Conservation (phyloP, 345 rosid species). For the Viola odorata region DNA sequence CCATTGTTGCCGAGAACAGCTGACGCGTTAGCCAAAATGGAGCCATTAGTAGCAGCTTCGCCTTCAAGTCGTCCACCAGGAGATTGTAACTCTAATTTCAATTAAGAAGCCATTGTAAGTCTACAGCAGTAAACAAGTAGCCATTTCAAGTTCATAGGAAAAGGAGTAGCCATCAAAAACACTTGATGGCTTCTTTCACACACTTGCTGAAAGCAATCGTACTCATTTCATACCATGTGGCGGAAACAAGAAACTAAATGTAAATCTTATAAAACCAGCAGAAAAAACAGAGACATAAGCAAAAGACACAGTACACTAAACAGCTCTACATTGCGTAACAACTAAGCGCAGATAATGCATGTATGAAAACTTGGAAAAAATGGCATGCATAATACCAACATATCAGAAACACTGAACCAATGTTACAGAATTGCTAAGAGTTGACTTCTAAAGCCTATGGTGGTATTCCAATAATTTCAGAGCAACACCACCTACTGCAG, state of each 20-base stretch:
- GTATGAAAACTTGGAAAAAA: neutral
- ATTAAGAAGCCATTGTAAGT: conserved; percentile 8
- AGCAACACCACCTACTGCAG: neutral
- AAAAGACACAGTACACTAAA: no score
- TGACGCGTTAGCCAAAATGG: conserved; percentile 35
- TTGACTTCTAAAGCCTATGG: neutral
- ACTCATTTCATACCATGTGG: no score
- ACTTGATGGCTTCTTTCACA: no score
- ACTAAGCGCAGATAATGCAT: no score
- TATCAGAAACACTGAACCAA: neutral
- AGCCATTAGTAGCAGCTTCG: conserved; percentile 36
- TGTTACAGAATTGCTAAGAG: neutral
- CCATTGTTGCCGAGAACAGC: conserved; percentile 29
- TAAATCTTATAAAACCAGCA: no score
- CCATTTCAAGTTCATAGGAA: neutral
- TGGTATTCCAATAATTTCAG: neutral
- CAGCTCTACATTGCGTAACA: no score
- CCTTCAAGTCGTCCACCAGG: conserved; percentile 48
- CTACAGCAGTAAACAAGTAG: neutral
- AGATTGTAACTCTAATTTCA: conserved; percentile 54
- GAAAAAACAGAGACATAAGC: no score
- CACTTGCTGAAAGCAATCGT: no score
- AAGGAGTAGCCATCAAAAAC: neutral
- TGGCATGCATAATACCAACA: neutral
- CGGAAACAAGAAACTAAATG: no score